Base-by-base conservation (phyloP, 2,329 filamentous ascomycete genomes). In the Cyphellophora europaea region DNA sequence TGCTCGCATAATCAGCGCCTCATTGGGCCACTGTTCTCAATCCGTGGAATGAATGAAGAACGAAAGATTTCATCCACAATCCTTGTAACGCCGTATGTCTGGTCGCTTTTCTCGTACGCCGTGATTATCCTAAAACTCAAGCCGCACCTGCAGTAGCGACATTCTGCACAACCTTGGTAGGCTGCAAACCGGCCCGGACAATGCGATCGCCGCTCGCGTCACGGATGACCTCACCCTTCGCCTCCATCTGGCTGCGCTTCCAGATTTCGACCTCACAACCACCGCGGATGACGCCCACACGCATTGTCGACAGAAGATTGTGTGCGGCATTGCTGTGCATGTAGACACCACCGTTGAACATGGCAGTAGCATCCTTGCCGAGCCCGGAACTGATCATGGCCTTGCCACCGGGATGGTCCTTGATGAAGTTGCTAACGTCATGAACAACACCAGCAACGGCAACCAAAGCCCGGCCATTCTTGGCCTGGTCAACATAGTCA, bases 331-430 rank as follows among this genome's bases (percentile, higher is more conserved):
- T 93, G 57, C 80, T 86, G 69, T 93, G 85, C 58, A 81, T 74
- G 67, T 93, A 93, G 43, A 93, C 82, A 63, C 85, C 85, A 47
- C 85, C 85, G 61, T 93, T 93, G 74, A 93, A 93, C 63, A 88
- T 85, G 50, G 84, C 82, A 11, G 85, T 91, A 36, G 84, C 83
- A 45, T 93, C 85, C 68, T 91, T 91, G 58, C 85, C 85, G 38
- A 93, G 74, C 33, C 79, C 83, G 17, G 80, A 82, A 48, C 67
- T 75, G 65, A 93, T 91, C 65, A 93, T 79, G 27, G 83, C 82
- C 69, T 83, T 86, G 56, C 85, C 85, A 70, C 85, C 85, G n/a
- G 85, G 85, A 61, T 93, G 85, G 52, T 88, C 82, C 61, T 83
- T 82, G 67, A 91, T 82, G 63, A 93, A 93, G 56, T 82, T 71